Base-by-base conservation (phyloP, 345 rosid species). In the Acer campestre region DNA sequence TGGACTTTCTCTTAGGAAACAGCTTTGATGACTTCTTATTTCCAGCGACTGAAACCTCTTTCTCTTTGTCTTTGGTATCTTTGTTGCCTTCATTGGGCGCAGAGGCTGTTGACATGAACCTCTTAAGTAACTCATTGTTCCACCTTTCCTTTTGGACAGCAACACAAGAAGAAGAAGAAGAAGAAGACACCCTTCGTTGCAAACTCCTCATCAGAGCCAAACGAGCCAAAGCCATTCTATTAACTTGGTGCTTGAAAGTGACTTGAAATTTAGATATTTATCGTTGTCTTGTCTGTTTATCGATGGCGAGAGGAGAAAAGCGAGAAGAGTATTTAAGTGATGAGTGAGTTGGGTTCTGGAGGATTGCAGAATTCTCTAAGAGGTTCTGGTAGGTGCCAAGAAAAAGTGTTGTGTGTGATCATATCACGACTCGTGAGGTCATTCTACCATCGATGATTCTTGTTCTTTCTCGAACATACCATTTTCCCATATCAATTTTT, bases 221-320 rank as follows among this genome's bases (percentile, higher is more conserved):
- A 74, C 95, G 90, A 74, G 92, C 89, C 76, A 86, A 49, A 61
- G 93, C 91, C 98, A 92, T 94, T 46, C 7, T 75, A 56, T 22
- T 29, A 4, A 40, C 11, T 10, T 27, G 0, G 5, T 9, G 46
- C 31, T 67, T 11, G 13, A 48, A 18, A 14, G 18, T 59, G 74
- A 27, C 31, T 11, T 49, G 20, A 22, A 29, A 29, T 29, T 29
- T 7, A 29, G 2, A 29, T 29, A 29, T 29, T 2, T 29, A 29
- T 4, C 6, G 38, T 35, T 35, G 38, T 35, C 38, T 35, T 35
- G 38, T 35, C 38, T 35, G 38, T 35, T 35, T 35, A 35, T 35
- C 6, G 46, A 42, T 42, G 46, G 46, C 10, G 46, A 9, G 46
- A 42, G 46, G 2, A 42, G 46, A 42, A 42, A 35, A 35, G 0